phyloP scores from a whole-genome alignment of 2,329 filamentous ascomycete genomes.

The Fusarium transvaalense region DNA sequence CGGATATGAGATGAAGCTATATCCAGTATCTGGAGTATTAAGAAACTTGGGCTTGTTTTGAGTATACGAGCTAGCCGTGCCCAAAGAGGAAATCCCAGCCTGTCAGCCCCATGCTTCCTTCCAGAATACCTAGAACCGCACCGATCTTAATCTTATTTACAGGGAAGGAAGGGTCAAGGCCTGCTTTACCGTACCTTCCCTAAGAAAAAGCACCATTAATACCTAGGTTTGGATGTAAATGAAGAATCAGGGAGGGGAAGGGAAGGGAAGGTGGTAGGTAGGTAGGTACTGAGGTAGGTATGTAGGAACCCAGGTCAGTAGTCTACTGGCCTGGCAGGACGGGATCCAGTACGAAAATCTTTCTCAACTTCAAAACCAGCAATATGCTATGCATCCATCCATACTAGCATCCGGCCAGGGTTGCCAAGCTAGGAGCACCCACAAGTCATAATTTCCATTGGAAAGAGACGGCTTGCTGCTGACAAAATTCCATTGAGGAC shows the following conservation, averaged over 20 bases:
- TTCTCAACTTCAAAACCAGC: background rate
- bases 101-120: slow-evolving; percentile 17
- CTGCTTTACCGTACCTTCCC: background rate
- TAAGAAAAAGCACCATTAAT: background rate
- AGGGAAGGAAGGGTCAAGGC: background rate
- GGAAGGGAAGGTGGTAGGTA: no score
- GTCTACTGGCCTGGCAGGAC: background rate
- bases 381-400: slow-evolving; percentile 3
- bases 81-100: slow-evolving; percentile 20
- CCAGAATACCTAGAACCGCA: slow-evolving; percentile 23
- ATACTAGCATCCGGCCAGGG: background rate
- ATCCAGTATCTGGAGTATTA: background rate
- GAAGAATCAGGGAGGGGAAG: background rate
- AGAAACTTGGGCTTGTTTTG: slow-evolving; percentile 4
- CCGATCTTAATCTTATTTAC: slow-evolving; percentile 5
- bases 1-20: background rate
- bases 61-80: background rate
- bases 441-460: background rate
- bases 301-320: background rate
- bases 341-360: background rate
- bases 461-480: slow-evolving; percentile 19
- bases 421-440: slow-evolving; percentile 1
- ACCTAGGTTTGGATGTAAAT: background rate
- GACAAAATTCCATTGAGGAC: background rate
- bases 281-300: no score